Evolutionary conservation across 2,329 filamentous ascomycete genomes (phyloP).

Genomic region (Colletotrichum euphorbiae): DNA sequence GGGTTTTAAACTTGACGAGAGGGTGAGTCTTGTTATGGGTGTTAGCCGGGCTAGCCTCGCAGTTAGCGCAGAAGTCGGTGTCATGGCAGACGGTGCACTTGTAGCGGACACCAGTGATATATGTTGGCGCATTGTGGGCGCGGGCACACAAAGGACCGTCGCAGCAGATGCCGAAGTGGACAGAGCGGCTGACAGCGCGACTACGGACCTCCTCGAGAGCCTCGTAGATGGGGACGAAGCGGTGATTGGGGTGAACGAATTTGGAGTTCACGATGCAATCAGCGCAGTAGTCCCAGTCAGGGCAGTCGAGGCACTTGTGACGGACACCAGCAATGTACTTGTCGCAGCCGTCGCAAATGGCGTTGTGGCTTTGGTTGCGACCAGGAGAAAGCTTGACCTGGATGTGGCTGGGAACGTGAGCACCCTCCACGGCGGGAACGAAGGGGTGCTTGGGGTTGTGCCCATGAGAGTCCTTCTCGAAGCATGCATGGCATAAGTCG

Average conservation of each 20-base stretch:
- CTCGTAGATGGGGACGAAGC: constrained; percentile 90
- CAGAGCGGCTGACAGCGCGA: constrained; percentile 55
- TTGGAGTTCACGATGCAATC: constrained; percentile 76
- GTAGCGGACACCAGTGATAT: constrained; percentile 90
- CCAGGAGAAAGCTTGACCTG: constrained; percentile 79
- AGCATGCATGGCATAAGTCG: constrained; percentile 89
- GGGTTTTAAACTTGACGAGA: constrained; percentile 95
- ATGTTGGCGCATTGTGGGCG: constrained; percentile 63
- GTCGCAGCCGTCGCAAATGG: constrained; percentile 95
- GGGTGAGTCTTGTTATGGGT: constrained; percentile 96
- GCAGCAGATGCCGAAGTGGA: constrained; percentile 90
- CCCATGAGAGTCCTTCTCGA: constrained; percentile 80
- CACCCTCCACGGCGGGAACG: constrained; percentile 72
- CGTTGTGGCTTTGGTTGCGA: constrained; percentile 84
- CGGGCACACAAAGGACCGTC: constrained; percentile 88
- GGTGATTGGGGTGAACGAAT: constrained; percentile 82
- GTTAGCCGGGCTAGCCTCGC: constrained; percentile 88
- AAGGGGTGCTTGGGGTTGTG: constrained; percentile 93
- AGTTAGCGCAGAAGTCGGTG: constrained; percentile 93
- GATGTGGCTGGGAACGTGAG: constrained; percentile 70
- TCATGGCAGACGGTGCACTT: constrained; percentile 98
- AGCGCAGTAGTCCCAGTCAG: constrained; percentile 96
- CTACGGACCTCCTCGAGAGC: constrained; percentile 62
- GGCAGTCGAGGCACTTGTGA: constrained; percentile 96
- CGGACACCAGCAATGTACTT: constrained; percentile 88